Evolutionary conservation across 495 filamentous ascomycete species (phyloP).

Genomic region (Neurospora sp.): DNA sequence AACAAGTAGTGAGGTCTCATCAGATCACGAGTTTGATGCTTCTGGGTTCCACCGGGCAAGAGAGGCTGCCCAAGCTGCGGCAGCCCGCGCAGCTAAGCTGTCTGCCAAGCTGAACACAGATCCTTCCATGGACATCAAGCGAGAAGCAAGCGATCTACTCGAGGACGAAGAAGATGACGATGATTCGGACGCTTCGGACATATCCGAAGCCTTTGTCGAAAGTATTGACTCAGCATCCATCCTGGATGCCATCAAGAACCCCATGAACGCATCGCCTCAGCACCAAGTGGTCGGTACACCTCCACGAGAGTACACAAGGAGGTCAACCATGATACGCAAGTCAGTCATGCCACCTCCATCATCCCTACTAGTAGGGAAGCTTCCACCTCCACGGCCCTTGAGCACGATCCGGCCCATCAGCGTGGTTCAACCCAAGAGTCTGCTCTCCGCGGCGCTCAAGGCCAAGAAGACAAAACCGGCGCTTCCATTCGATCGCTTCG

Average conservation of each 20-base stretch:
- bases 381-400: slow-evolving; percentile 87
- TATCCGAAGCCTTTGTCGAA: slow-evolving; percentile 41
- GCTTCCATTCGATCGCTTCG: slow-evolving; percentile 77
- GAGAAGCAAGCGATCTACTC: slow-evolving; percentile 44
- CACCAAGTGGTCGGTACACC: slow-evolving; percentile 44
- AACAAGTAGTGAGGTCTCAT: slow-evolving; percentile 87
- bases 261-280: slow-evolving; percentile 37
- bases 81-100: slow-evolving; percentile 22
- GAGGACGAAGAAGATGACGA: slow-evolving; percentile 48
- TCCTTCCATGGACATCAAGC: slow-evolving; percentile 29
- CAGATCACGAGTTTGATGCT: slow-evolving; percentile 73
- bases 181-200: slow-evolving; percentile 41
- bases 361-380: slow-evolving; percentile 51
- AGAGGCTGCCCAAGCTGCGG: slow-evolving; percentile 32
- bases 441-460: slow-evolving; percentile 57
- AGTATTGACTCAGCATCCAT: slow-evolving; percentile 46
- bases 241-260: slow-evolving; percentile 37
- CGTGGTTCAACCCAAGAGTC: slow-evolving; percentile 66
- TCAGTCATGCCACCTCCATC: slow-evolving; percentile 39
- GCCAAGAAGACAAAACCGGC: slow-evolving; percentile 69
- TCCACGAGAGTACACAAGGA: slow-evolving; percentile 41
- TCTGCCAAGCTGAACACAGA: slow-evolving; percentile 36
- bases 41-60: slow-evolving; percentile 52
- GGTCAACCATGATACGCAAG: slow-evolving; percentile 33
- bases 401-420: slow-evolving; percentile 76